phyloP scores from a whole-genome alignment of 495 filamentous ascomycete species.

The Letharia lupina region DNA sequence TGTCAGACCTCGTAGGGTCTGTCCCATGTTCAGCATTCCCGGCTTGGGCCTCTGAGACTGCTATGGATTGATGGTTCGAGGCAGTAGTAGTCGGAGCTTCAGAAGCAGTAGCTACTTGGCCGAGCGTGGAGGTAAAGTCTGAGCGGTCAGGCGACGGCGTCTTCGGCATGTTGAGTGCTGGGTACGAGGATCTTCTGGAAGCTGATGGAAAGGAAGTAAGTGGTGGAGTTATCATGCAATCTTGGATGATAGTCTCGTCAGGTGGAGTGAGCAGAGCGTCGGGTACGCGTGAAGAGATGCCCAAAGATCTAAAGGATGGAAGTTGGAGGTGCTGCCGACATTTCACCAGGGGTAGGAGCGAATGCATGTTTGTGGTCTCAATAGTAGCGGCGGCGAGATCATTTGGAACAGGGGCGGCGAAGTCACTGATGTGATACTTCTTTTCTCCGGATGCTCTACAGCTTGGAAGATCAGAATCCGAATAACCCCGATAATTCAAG shows the following conservation, averaged over 20 bases:
- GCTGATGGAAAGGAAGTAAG: neutral
- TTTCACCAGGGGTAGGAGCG: slow-evolving; percentile 8
- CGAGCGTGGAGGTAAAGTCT: neutral
- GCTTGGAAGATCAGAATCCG: slow-evolving; percentile 18
- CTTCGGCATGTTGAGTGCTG: slow-evolving; percentile 21
- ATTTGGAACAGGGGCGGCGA: slow-evolving; percentile 5
- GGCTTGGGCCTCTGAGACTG: neutral
- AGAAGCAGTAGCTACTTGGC: neutral
- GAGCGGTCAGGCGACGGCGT: slow-evolving; percentile 9
- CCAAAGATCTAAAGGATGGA: slow-evolving; percentile 37
- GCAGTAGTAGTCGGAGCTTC: slow-evolving; percentile 3
- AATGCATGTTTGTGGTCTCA: neutral
- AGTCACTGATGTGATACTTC: neutral
- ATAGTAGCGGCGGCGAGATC: neutral
- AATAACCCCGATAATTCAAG: slow-evolving; percentile 14
- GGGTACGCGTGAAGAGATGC: slow-evolving; percentile 35
- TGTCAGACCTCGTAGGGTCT: slow-evolving; percentile 1
- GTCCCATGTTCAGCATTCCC: neutral
- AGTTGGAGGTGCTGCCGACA: slow-evolving; percentile 22
- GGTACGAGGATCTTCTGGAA: slow-evolving; percentile 2
- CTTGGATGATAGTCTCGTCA: slow-evolving; percentile 20
- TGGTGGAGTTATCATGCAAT: neutral
- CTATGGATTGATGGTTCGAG: neutral
- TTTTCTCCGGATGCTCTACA: slow-evolving; percentile 12
- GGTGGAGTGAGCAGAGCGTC: slow-evolving; percentile 28